Base-by-base conservation (phyloP, 352 stramenopile species). In the Elongisporangium undulatum region DNA sequence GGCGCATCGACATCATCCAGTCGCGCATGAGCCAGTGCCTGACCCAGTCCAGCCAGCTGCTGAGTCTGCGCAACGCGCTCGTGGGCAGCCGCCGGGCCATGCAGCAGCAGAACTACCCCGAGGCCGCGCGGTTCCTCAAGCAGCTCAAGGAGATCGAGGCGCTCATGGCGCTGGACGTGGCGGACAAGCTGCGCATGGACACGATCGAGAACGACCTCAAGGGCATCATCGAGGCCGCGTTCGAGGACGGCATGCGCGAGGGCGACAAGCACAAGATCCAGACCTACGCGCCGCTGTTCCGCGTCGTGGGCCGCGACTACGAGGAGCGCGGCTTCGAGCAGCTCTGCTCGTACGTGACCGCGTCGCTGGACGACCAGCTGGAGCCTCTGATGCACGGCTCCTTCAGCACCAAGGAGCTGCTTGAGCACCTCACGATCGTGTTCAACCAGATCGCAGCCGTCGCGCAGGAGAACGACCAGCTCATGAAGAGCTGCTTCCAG, bases 191-290 rank as follows among this genome's bases (percentile, higher is more conserved):
- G 56, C 85, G 85, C 39, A 71, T 96, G 22, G 85, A 93, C 64
- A 91, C 81, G 16, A 85, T 90, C 51, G 87, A 96, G 69, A 92
- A 76, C 58, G 85, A 96, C 52, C 74, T 94, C 1, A 90, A 92
- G 62, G 66, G 64, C 23, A 69, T 91, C 34, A 86, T 96, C 66
- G 83, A 94, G 68, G 70, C 71, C 21, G 64, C 74, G 23, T 92
- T 93, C 19, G 79, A 83, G 13, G 67, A 82, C 1, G 84, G 80
- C 1, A 53, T 96, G 38, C 66, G 61, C 5, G 58, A 65, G 9
- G 63, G 66, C 6, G 79, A 93, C 51, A 67, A 61, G 15, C 58
- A 58, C 24, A 66, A 78, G 26, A 60, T 96, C 55, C 72, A 86
- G 49, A 72, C 64, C n/a, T 90, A 89, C 64, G 84, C 81, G 34